Base-by-base conservation (phyloP, 257 asterid species). In the Przewalskia tangutica region DNA sequence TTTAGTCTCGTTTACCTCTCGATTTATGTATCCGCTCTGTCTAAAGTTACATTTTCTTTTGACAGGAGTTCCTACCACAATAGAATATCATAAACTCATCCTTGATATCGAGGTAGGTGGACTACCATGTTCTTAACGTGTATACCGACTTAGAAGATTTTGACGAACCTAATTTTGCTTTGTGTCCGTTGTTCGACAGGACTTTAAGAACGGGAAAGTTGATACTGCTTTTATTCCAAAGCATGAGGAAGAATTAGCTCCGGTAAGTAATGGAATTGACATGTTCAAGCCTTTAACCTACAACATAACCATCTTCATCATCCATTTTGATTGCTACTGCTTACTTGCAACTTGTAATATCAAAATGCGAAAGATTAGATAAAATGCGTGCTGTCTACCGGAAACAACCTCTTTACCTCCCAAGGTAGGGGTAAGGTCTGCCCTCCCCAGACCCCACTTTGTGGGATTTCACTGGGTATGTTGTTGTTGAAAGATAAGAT, bases 171-270 rank as follows among this genome's bases (percentile, higher is more conserved):
- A 55, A 83, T 38, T 63, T 59, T 63, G 62, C 38, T 32, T 77
- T 34, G 23, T 53, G 10, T 77, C 20, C 79, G 58, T 84, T 76
- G 60, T 71, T 23, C 70, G 51, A 54, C 83, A 95, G 99, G 99
- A 96, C 90, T 96, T 96, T 88, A 92, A 88, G 87, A 87, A 86
- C 58, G 99, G 99, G 79, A 93, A 91, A 40, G 98, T 96, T 84
- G 99, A 96, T 83, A 96, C 98, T 7, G 98, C 99, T 75, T 94
- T 96, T 84, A 96, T 96, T 84, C 99, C 99, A 23, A 96, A 94
- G 90, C 99, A 96, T 59, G 99, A 93, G 85, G 85, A 93, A 66
- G 99, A 96, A 88, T 97, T 96, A 67, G 97, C 97, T 73, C 90
- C 91, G 90, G 99, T 96, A 92, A 91, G 97, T 8, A 88, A 60